Evolutionary conservation across 257 asterid species (phyloP).

Genomic region (Lavandula angustifolia): DNA sequence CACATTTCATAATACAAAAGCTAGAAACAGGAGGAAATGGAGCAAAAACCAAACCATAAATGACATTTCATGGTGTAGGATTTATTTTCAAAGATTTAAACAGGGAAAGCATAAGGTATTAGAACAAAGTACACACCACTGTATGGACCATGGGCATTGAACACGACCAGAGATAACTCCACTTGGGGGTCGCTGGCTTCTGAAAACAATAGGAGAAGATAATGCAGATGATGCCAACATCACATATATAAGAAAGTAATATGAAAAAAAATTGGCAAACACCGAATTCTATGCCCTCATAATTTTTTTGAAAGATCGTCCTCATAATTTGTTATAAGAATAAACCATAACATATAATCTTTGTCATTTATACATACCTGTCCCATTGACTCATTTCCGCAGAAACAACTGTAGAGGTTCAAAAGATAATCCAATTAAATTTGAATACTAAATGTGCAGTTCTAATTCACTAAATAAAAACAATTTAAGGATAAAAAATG

Average conservation of each 20-base stretch:
- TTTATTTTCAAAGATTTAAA: background rate
- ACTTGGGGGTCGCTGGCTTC: constrained; percentile 57
- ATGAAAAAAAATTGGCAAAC: constrained; percentile 15
- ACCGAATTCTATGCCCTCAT: background rate
- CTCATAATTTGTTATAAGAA: no score
- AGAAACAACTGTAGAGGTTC: constrained; percentile 54
- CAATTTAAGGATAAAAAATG: background rate
- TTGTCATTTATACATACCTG: constrained; percentile 51
- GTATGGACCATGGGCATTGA: constrained; percentile 62
- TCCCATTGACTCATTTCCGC: constrained; percentile 53
- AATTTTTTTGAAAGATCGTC: background rate
- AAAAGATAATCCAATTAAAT: constrained; percentile 27
- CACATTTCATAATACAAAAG: constrained; percentile 19
- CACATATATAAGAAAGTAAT: constrained; percentile 9
- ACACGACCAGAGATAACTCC: constrained; percentile 66
- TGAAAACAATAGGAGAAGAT: constrained; percentile 34
- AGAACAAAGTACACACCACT: constrained; percentile 54
- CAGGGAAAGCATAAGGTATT: constrained; percentile 6
- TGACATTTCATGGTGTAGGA: background rate
- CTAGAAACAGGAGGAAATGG: constrained; percentile 3
- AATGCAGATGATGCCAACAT: background rate
- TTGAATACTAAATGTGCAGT: constrained; percentile 9
- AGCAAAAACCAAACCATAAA: constrained; percentile 10
- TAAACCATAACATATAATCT: background rate
- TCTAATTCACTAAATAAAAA: constrained; percentile 16